Conservation (phyloP, 768 basidiomycete species). For the Kwoniella bestiolae region DNA sequence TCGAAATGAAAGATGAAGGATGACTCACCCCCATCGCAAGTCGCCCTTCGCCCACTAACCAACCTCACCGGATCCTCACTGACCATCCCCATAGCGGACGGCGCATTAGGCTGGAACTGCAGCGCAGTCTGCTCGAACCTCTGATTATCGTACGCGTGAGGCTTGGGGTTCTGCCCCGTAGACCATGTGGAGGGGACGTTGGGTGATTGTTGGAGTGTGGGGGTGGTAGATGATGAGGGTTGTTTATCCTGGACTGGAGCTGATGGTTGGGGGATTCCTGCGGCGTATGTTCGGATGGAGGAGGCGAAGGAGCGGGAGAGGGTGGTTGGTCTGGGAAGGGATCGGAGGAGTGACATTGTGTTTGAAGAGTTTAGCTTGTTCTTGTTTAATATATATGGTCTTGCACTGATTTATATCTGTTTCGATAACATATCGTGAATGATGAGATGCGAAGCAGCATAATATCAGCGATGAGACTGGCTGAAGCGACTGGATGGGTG, state of each 20-base stretch:
- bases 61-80: constrained; percentile 81
- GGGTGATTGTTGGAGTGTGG: constrained; percentile 69
- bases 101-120: constrained; percentile 83
- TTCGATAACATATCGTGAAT: neutral
- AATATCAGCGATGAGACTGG: constrained; percentile 23
- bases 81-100: constrained; percentile 89
- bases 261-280: constrained; percentile 34
- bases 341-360: constrained; percentile 10
- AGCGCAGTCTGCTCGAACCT: constrained; percentile 91
- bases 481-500: neutral
- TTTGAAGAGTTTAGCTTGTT: neutral
- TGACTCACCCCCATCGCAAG: constrained; percentile 90
- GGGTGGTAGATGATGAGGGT: constrained; percentile 32
- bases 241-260: constrained; percentile 30
- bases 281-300: constrained; percentile 1
- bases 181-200: constrained; percentile 86
- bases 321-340: neutral
- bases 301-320: neutral
- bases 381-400: neutral
- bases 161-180: constrained; percentile 69
- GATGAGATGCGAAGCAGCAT: neutral
- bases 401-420: neutral
- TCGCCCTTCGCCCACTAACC: constrained; percentile 79
- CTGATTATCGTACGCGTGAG: constrained; percentile 63
- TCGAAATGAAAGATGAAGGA: neutral